Conservation (phyloP, 495 filamentous ascomycete genomes). For the Penicillium angulare region DNA sequence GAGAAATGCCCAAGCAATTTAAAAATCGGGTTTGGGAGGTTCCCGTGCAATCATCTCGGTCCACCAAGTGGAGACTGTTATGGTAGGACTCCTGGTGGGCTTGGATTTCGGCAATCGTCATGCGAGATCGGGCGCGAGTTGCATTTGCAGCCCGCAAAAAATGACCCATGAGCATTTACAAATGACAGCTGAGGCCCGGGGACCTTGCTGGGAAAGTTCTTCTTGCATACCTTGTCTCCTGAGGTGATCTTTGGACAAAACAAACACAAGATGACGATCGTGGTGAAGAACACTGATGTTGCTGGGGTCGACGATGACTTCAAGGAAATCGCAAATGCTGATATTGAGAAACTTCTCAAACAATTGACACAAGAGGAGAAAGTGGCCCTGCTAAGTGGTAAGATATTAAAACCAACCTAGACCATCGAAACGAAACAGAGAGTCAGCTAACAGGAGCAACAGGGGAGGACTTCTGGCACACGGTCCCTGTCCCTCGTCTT, state of each 20-base stretch:
- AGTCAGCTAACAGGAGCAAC: background rate
- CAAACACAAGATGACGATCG: background rate
- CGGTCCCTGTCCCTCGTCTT: slow-evolving; percentile 59
- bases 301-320: slow-evolving; percentile 5
- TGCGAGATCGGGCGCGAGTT: no score
- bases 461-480: slow-evolving; percentile 72
- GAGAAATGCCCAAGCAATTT: background rate
- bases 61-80: background rate
- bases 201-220: background rate
- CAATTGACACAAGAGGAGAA: slow-evolving; percentile 56
- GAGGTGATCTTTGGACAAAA: no score
- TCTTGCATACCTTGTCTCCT: background rate
- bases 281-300: background rate
- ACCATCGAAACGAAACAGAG: no score
- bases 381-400: slow-evolving; percentile 22
- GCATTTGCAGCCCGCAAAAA: no score
- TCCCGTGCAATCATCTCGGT: background rate
- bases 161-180: no score
- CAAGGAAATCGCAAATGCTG: slow-evolving; percentile 16
- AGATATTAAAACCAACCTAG: background rate
- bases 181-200: no score
- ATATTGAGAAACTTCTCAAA: slow-evolving; percentile 29
- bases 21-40: no score
- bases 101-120: no score
- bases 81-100: no score